A percentile compares a stretch with the other conserved stretches of the same genome.
phyloP scores from a whole-genome alignment of 2,329 filamentous ascomycete genomes.

The Davidsoniella neocaledoniae region DNA sequence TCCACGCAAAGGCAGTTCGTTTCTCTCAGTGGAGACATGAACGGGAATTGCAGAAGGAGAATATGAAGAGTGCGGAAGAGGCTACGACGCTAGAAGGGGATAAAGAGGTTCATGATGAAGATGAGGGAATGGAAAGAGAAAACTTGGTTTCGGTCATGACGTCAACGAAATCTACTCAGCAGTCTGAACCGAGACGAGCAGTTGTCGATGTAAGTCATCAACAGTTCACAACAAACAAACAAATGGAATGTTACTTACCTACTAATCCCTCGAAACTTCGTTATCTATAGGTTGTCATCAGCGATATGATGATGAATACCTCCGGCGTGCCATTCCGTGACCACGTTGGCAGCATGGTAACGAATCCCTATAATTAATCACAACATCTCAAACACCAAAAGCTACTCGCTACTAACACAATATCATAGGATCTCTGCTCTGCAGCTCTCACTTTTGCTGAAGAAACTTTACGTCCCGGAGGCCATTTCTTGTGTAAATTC shows the following conservation, averaged over 20 bases:
- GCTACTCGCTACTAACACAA: not conserved
- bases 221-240: not conserved
- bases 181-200: not conserved
- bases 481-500: conserved; percentile 94
- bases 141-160: no score
- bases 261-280: not conserved
- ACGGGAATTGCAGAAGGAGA: conserved; percentile 13
- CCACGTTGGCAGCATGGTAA: conserved; percentile 87
- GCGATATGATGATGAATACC: conserved; percentile 99
- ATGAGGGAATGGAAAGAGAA: not conserved
- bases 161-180: not conserved
- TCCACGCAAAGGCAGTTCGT: conserved; percentile 29
- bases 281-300: conserved; percentile 54
- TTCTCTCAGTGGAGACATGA: no score
- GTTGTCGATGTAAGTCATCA: conserved; percentile 6
- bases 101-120: conserved; percentile 6
- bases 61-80: conserved; percentile 3
- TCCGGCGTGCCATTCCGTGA: conserved; percentile 75
- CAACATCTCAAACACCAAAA: not conserved
- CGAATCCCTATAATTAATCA: conserved; percentile 17
- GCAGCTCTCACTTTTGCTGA: conserved; percentile 68
- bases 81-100: conserved; percentile 14
- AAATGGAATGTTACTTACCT: not conserved
- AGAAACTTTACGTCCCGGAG: conserved; percentile 65
- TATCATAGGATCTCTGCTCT: conserved; percentile 62